phyloP scores from a whole-genome alignment of 2,329 filamentous ascomycete species.

The Mycocentrospora acerina region DNA sequence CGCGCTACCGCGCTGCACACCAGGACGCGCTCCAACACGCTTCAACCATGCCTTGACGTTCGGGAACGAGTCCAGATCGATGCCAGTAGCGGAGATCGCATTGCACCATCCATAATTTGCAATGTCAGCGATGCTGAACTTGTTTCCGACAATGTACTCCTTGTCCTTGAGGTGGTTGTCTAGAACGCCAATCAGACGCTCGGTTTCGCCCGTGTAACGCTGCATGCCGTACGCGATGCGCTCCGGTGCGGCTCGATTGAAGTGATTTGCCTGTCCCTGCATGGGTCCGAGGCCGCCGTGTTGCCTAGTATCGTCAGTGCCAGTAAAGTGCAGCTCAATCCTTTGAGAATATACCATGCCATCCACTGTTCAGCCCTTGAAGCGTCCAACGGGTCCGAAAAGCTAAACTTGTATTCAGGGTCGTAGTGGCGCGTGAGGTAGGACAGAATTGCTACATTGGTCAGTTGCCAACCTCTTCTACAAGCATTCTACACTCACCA shows the following conservation, averaged over 20 bases:
- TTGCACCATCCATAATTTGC: conserved; percentile 50
- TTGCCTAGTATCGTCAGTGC: no score
- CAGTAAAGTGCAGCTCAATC: no score
- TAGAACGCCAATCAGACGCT: conserved; percentile 49
- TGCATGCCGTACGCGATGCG: conserved; percentile 49
- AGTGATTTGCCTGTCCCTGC: conserved; percentile 47
- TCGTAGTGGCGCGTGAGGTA: conserved; percentile 52
- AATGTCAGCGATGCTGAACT: conserved; percentile 51
- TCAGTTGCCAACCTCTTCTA: conserved; percentile 6
- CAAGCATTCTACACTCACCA: conserved; percentile 19
- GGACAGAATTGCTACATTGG: conserved; percentile 41
- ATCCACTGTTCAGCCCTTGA: conserved; percentile 61
- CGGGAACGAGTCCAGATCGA: conserved; percentile 46
- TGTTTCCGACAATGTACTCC: conserved; percentile 50
- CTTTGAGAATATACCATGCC: no score
- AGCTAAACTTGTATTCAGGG: conserved; percentile 49
- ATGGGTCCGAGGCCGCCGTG: conserved; percentile 47
- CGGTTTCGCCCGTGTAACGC: conserved; percentile 50
- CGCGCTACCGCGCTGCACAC: conserved; percentile 43
- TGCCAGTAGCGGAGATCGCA: conserved; percentile 42
- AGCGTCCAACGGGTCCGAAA: conserved; percentile 50
- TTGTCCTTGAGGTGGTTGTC: conserved; percentile 44
- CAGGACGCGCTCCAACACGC: conserved; percentile 44
- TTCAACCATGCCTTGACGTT: conserved; percentile 50
- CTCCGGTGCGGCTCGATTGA: conserved; percentile 47